Evolutionary conservation across 805 yeast genomes (phyloP).

Genomic region (Nakazawaea laoshanensis): DNA sequence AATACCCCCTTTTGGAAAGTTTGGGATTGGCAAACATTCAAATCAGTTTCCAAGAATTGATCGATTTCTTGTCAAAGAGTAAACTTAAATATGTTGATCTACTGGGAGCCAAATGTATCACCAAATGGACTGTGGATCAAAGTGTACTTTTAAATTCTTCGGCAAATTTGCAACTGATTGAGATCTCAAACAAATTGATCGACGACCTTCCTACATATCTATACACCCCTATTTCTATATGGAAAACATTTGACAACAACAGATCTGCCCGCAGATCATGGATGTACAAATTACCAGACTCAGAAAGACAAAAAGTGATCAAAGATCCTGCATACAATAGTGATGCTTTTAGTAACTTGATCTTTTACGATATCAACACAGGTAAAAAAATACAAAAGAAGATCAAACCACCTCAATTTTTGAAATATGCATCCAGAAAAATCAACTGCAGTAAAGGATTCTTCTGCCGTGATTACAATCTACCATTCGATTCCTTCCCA

Average conservation of each 20-base stretch:
- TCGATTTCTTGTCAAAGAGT: conserved; percentile 21
- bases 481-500: conserved; percentile 35
- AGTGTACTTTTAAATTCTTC: conserved; percentile 35
- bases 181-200: conserved; percentile 51
- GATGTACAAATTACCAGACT: conserved; percentile 43
- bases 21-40: conserved; percentile 32
- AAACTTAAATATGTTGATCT: conserved; percentile 52
- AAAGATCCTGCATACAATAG: conserved; percentile 19
- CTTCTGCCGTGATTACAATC: conserved; percentile 29
- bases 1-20: conserved; percentile 32
- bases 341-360: conserved; percentile 24
- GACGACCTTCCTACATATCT: conserved; percentile 32
- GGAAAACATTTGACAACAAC: conserved; percentile 44
- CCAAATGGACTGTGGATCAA: conserved; percentile 51
- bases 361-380: conserved; percentile 53
- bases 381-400: conserved; percentile 50
- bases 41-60: conserved; percentile 28
- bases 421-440: conserved; percentile 45
- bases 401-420: conserved; percentile 35
- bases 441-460: conserved; percentile 48
- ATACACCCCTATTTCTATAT: conserved; percentile 22
- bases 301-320: conserved; percentile 15
- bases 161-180: conserved; percentile 51
- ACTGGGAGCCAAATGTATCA: conserved; percentile 51
- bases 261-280: conserved; percentile 73